These are phyloP conservation scores for Kodamaea sp. DNA, from an alignment of 1,139 yeast species.

Conservation along the genomic window DNA sequence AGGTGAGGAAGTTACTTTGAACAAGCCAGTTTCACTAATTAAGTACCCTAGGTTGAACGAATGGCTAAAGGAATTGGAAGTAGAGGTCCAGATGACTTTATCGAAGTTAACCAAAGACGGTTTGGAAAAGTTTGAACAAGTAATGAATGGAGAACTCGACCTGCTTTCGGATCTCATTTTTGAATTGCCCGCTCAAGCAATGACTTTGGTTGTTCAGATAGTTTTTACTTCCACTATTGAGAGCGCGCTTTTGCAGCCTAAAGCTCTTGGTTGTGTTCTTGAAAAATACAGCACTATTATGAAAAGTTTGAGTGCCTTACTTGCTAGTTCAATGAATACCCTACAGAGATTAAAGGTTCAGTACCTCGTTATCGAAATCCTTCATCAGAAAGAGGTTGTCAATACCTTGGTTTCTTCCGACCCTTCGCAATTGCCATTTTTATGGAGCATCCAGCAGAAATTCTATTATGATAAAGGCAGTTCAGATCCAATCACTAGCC, in stretches of 20 bases:
- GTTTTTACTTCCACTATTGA: slow-evolving; percentile 53
- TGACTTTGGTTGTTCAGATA: slow-evolving; percentile 59
- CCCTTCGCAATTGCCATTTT: slow-evolving; percentile 17
- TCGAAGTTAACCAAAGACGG: slow-evolving; percentile 25
- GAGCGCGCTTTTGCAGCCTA: slow-evolving; percentile 16
- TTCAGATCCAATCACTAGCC: slow-evolving; percentile 28
- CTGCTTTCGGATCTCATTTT: slow-evolving; percentile 14
- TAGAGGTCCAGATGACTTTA: slow-evolving; percentile 51
- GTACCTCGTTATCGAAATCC: slow-evolving; percentile 61
- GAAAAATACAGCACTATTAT: slow-evolving; percentile 13
- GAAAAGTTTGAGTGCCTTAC: slow-evolving; percentile 15
- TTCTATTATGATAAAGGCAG: slow-evolving; percentile 37
- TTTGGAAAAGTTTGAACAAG: slow-evolving; percentile 8
- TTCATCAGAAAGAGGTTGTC: slow-evolving; percentile 59
- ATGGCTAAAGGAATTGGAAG: slow-evolving; percentile 67
- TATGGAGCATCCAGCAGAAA: slow-evolving; percentile 59
- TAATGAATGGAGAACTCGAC: slow-evolving; percentile 12
- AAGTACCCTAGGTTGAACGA: slow-evolving; percentile 51
- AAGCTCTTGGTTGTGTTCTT: slow-evolving; percentile 1
- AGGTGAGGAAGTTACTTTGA: slow-evolving; percentile 57
- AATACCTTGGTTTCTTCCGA: slow-evolving; percentile 20
- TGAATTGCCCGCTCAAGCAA: slow-evolving; percentile 58
- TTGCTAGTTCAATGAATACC: slow-evolving; percentile 22
- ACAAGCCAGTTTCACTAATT: slow-evolving; percentile 45
- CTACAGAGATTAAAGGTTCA: slow-evolving; percentile 55